Conservation (phyloP, 306 rosid genomes). For the Quillaja saponaria region DNA sequence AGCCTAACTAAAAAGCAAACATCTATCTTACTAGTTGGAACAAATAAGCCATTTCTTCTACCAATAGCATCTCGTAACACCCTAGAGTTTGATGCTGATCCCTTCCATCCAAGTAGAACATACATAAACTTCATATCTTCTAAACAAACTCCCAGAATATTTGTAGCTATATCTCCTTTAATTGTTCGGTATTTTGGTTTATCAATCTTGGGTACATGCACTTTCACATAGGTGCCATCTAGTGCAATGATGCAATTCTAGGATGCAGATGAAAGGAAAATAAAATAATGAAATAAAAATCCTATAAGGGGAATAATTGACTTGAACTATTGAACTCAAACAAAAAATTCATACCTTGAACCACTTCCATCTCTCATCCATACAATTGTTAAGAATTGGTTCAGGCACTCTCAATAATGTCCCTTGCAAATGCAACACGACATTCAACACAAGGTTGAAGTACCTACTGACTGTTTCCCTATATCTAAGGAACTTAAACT, state of each 20-base stretch:
- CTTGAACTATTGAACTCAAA: not conserved
- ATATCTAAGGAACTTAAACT: not conserved
- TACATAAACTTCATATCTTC: not conserved
- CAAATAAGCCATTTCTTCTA: not conserved
- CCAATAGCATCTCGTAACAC: not conserved
- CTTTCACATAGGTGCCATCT: conserved; percentile 1
- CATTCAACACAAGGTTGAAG: not conserved
- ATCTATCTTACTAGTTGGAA: too few species aligned
- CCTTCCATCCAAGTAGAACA: not conserved
- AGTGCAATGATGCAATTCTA: not conserved
- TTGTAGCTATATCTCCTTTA: not conserved
- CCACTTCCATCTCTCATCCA: not conserved
- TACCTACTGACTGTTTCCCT: not conserved
- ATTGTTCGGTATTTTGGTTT: not conserved
- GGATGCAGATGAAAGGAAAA: not conserved
- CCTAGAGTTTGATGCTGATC: not conserved
- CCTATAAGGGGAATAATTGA: not conserved
- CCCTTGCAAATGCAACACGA: not conserved
- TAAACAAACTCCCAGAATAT: not conserved
- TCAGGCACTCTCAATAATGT: not conserved
- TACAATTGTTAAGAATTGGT: not conserved
- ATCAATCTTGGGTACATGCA: not conserved
- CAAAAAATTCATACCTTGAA: not conserved
- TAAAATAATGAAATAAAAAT: not conserved
- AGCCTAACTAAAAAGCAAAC: too few species aligned